Conservation (phyloP, 257 asterid species). For the Nicotiana tabacum region DNA sequence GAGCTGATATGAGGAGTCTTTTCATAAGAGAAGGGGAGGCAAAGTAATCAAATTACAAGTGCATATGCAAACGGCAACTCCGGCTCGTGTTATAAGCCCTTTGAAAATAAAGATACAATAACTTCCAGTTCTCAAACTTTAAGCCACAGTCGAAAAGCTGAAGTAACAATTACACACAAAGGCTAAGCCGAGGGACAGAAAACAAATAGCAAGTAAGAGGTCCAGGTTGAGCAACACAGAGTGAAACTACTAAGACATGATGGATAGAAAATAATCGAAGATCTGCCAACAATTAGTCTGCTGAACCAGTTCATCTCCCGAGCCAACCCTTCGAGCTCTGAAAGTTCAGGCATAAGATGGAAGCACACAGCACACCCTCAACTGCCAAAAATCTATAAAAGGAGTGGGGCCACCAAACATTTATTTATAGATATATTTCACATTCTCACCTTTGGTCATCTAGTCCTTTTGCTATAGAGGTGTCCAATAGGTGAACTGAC, state of each 20-base stretch:
- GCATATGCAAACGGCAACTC: background rate
- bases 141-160: background rate
- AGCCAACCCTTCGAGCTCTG: background rate
- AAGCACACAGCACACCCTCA: background rate
- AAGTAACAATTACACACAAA: background rate
- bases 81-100: background rate
- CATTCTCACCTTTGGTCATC: conserved; percentile 1
- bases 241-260: background rate
- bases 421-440: background rate
- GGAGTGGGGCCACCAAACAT: background rate
- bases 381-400: background rate
- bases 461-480: background rate
- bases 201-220: conserved; percentile 1
- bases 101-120: background rate
- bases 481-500: background rate
- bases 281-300: background rate
- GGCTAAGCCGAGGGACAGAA: background rate
- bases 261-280: background rate
- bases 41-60: background rate
- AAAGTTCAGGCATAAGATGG: background rate
- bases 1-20: background rate
- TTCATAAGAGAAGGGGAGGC: background rate
- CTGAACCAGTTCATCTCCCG: background rate
- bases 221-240: background rate
- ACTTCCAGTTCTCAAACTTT: background rate